These are phyloP conservation scores for Trichoderma hamatum DNA, from an alignment of 2,329 filamentous ascomycete genomes.

Conservation along the genomic window DNA sequence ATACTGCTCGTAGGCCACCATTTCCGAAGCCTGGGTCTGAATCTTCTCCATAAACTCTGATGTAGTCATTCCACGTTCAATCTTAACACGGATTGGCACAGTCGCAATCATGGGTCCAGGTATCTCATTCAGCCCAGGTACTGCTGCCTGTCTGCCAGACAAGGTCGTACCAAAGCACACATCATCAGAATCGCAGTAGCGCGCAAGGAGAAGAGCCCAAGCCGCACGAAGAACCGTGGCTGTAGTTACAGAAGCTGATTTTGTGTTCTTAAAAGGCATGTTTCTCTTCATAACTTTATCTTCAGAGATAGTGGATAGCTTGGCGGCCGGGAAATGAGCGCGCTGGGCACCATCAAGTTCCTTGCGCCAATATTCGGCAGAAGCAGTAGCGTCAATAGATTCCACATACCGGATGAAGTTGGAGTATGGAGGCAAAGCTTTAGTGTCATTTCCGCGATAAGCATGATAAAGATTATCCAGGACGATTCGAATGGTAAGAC, in stretches of 20 bases:
- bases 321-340: constrained; percentile 7
- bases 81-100: constrained; percentile 24
- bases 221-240: constrained; percentile 25
- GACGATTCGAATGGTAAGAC: constrained; percentile 16
- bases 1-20: constrained; percentile 24
- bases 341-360: constrained; percentile 28
- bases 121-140: constrained; percentile 13
- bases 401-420: constrained; percentile 24
- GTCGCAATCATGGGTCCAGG: constrained; percentile 25
- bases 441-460: constrained; percentile 1
- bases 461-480: constrained; percentile 12
- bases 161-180: constrained; percentile 25
- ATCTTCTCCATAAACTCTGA: not conserved
- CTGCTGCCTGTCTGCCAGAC: constrained; percentile 23
- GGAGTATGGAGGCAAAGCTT: not conserved
- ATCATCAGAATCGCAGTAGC: constrained; percentile 25
- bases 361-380: constrained; percentile 29
- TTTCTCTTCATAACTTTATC: constrained; percentile 25
- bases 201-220: constrained; percentile 24
- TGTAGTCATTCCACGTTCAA: constrained; percentile 19
- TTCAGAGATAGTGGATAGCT: constrained; percentile 6
- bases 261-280: constrained; percentile 28
- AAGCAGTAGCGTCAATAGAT: constrained; percentile 5
- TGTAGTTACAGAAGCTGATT: not conserved
- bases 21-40: constrained; percentile 20